Conservation (phyloP, 2,329 filamentous ascomycete genomes). For the Paecilomyces niveus region DNA sequence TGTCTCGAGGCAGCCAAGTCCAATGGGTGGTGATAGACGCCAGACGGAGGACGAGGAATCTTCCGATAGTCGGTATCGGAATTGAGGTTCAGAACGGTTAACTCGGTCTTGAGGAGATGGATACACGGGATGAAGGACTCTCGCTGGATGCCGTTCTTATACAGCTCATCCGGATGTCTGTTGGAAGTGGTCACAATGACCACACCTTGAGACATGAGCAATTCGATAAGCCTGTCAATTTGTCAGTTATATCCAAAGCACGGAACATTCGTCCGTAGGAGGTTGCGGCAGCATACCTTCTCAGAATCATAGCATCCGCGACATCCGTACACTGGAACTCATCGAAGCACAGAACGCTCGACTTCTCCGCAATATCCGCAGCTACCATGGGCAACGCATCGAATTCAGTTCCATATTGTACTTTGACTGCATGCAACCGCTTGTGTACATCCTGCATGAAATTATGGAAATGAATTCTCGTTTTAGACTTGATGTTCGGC, state of each 20-base stretch:
- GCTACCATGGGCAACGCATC: conserved; percentile 89
- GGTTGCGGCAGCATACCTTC: conserved; percentile 47
- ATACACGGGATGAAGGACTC: conserved; percentile 95
- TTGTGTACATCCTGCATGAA: conserved; percentile 99
- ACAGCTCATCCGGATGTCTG: conserved; percentile 89
- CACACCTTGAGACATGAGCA: conserved; percentile 92
- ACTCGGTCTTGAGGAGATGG: conserved; percentile 72
- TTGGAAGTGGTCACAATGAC: conserved; percentile 95
- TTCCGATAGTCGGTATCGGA: conserved; percentile 96
- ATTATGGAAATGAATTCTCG: conserved; percentile 95
- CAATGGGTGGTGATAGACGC: conserved; percentile 87
- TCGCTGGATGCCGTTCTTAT: conserved; percentile 96
- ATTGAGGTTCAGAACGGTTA: conserved; percentile 90
- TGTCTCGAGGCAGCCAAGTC: conserved; percentile 71
- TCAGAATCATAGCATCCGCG: conserved; percentile 94
- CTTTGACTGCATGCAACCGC: conserved; percentile 81
- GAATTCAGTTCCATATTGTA: conserved; percentile 78
- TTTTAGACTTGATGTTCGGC: conserved; percentile 69
- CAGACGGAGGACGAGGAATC: conserved; percentile 84
- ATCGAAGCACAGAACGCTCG: conserved; percentile 90
- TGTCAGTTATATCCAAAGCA: conserved; percentile 16
- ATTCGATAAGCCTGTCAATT: conserved; percentile 63
- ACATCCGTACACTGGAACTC: conserved; percentile 99
- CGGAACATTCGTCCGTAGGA: conserved; percentile 1
- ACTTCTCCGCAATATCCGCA: conserved; percentile 81